Evolutionary conservation across 2,329 filamentous ascomycete species (phyloP).

Genomic region (Hymenoscyphus fructigenus): DNA sequence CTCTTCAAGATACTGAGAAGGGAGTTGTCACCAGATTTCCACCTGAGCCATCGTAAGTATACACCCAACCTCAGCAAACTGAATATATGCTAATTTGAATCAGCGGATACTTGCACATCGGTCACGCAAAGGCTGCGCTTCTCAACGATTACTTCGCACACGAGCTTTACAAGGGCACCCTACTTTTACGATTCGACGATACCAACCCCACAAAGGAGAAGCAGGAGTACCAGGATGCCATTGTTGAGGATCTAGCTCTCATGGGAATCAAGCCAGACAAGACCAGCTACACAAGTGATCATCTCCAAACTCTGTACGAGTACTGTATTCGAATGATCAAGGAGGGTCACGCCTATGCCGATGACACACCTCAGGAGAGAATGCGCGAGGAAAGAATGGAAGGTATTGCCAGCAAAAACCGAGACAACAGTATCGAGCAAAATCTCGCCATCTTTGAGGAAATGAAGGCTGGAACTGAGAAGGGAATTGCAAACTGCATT

Average conservation of each 20-base stretch:
- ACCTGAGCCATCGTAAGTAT: constrained; percentile 80
- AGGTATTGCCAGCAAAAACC: constrained; percentile 76
- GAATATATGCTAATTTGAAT: constrained; percentile 18
- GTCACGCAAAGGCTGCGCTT: constrained; percentile 89
- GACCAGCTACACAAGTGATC: constrained; percentile 89
- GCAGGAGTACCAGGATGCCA: constrained; percentile 91
- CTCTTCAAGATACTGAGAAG: constrained; percentile 78
- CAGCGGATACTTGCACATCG: constrained; percentile 84
- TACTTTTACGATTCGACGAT: constrained; percentile 92
- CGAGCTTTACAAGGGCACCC: constrained; percentile 85
- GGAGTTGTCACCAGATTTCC: constrained; percentile 91
- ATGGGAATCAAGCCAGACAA: constrained; percentile 90
- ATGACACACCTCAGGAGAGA: constrained; percentile 86
- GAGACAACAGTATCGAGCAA: constrained; percentile 77
- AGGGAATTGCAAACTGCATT: constrained; percentile 85
- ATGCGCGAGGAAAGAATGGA: constrained; percentile 85
- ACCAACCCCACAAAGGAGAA: constrained; percentile 98
- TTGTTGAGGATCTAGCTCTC: constrained; percentile 84
- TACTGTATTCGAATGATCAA: constrained; percentile 82
- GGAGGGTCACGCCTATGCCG: constrained; percentile 85
- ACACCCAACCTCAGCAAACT: not conserved
- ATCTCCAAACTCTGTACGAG: constrained; percentile 90
- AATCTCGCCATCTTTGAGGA: constrained; percentile 83
- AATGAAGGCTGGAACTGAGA: constrained; percentile 83
- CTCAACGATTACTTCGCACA: constrained; percentile 97